These are phyloP conservation scores for Chloranthus sessilifolius DNA, from an alignment of 164 flowering plant genomes.

Conservation along the genomic window DNA sequence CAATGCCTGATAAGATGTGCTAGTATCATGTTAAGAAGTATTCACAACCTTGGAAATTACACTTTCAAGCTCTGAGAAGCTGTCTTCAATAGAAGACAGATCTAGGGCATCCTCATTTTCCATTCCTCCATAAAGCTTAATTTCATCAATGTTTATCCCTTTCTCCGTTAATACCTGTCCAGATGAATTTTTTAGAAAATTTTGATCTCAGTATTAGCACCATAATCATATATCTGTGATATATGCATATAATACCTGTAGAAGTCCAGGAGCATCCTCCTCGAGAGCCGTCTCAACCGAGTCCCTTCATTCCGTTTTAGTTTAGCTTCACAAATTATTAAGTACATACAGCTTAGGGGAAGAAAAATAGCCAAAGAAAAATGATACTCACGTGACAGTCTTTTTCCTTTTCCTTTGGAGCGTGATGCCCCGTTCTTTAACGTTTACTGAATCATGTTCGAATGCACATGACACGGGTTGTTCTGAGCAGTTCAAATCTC, in stretches of 20 bases:
- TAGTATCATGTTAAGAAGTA: background rate
- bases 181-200: conserved; percentile 2
- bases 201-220: background rate
- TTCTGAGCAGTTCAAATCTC: conserved; percentile 11
- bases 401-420: conserved; percentile 54
- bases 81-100: conserved; percentile 37
- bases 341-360: background rate
- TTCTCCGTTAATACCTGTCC: conserved; percentile 60
- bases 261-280: conserved; percentile 97
- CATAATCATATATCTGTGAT: background rate
- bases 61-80: conserved; percentile 73
- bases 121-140: conserved; percentile 67
- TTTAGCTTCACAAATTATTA: background rate
- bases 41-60: conserved; percentile 66
- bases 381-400: background rate
- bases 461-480: conserved; percentile 15
- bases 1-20: background rate
- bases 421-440: conserved; percentile 20
- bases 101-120: conserved; percentile 49
- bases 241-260: conserved; percentile 44
- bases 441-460: conserved; percentile 20
- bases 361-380: background rate
- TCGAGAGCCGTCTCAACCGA: conserved; percentile 75
- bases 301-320: conserved; percentile 41
- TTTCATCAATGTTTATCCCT: conserved; percentile 69